Percentiles rank a stretch among this genome's conserved stretches.
phyloP scores from a whole-genome alignment of 2,329 filamentous ascomycete genomes.

The Fusarium sp. region DNA sequence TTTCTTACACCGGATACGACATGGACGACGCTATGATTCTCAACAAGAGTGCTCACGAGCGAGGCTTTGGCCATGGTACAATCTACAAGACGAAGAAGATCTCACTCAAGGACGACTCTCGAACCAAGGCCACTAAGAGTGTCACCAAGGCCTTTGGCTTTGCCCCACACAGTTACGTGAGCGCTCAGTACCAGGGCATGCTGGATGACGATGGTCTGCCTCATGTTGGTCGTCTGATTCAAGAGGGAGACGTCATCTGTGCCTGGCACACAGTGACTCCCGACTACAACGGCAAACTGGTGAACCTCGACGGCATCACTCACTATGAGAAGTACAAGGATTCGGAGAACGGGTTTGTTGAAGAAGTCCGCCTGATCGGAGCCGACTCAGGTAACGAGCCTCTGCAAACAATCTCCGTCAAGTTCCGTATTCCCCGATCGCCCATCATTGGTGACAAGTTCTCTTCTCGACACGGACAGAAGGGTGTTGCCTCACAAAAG shows the following conservation, averaged over 20 bases:
- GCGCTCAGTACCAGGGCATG: slow-evolving; percentile 73
- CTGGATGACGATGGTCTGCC: slow-evolving; percentile 91
- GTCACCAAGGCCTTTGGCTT: slow-evolving; percentile 91
- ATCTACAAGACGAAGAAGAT: slow-evolving; percentile 98
- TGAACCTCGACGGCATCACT: slow-evolving; percentile 87
- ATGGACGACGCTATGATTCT: slow-evolving; percentile 99
- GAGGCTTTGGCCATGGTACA: slow-evolving; percentile 93
- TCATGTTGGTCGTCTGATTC: slow-evolving; percentile 78
- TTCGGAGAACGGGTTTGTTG: slow-evolving; percentile 84
- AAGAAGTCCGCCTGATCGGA: slow-evolving; percentile 91
- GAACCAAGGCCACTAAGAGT: slow-evolving; percentile 71
- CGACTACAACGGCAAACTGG: slow-evolving; percentile 79
- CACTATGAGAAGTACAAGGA: slow-evolving; percentile 97
- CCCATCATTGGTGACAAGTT: slow-evolving; percentile 99
- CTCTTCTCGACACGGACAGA: slow-evolving; percentile 97
- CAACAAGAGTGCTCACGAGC: slow-evolving; percentile 96
- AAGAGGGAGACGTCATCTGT: slow-evolving; percentile 84
- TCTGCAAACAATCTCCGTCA: slow-evolving; percentile 88
- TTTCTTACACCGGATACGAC: slow-evolving; percentile 98
- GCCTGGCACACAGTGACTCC: slow-evolving; percentile 89
- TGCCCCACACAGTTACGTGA: slow-evolving; percentile 78
- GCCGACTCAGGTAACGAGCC: slow-evolving; percentile 85
- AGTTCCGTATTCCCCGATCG: slow-evolving; percentile 88
- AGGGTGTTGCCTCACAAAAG: slow-evolving; percentile 95
- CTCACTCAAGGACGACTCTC: slow-evolving; percentile 81